phyloP scores from a whole-genome alignment of 345 rosid genomes.

The Physaria fendleri region DNA sequence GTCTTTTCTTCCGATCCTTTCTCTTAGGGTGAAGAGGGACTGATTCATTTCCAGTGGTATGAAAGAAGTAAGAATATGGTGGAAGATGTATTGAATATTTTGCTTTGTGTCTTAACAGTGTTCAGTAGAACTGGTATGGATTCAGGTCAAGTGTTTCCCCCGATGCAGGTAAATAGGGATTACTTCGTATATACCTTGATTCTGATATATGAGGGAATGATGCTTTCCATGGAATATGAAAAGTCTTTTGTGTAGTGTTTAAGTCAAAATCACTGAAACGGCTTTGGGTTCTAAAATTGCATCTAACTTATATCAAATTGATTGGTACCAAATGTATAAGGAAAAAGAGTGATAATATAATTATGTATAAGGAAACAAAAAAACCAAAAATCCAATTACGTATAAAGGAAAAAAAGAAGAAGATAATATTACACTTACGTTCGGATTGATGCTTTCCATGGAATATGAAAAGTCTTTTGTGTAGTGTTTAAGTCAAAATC shows the following conservation, averaged over 20 bases:
- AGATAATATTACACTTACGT: not conserved
- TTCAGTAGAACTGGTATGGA: too few species aligned
- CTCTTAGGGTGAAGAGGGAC: slow-evolving; percentile 78
- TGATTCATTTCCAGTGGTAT: slow-evolving; percentile 90
- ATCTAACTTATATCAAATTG: not conserved
- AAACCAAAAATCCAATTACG: not conserved
- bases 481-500: not conserved
- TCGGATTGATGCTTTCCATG: not conserved
- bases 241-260: not conserved
- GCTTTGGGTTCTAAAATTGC: not conserved
- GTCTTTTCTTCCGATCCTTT: not conserved
- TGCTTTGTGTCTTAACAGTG: too few species aligned
- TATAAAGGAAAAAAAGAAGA: not conserved
- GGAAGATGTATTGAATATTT: slow-evolving; percentile 98
- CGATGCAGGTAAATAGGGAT: too few species aligned
- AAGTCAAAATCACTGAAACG: not conserved
- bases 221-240: not conserved
- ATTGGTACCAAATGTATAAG: not conserved
- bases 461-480: not conserved
- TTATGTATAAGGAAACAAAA: not conserved
- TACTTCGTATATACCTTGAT: too few species aligned
- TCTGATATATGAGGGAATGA: too few species aligned
- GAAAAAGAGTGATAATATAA: too few species aligned
- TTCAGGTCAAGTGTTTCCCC: too few species aligned
- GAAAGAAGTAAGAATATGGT: slow-evolving; percentile 58